Conservation (phyloP, 768 basidiomycete genomes). For the Mycena floridula region DNA sequence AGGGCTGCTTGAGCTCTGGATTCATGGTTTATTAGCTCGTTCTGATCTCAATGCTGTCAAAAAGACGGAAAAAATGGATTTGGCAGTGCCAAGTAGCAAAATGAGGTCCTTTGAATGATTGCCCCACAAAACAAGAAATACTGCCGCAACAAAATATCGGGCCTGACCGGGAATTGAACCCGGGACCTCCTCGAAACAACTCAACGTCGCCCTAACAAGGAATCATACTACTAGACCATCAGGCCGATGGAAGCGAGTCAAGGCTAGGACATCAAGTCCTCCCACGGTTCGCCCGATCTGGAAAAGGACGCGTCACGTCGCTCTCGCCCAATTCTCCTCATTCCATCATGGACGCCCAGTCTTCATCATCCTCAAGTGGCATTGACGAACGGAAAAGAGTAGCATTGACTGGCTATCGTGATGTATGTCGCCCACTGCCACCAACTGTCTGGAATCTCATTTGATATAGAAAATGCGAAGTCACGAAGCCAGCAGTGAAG, state of each 20-base stretch:
- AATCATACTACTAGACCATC: too few species aligned
- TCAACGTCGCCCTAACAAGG: slow-evolving; percentile 43
- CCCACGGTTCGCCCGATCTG: slow-evolving; percentile 3
- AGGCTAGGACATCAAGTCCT: not conserved
- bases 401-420: slow-evolving; percentile 72
- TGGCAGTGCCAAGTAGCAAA: too few species aligned
- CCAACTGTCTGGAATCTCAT: slow-evolving; percentile 6
- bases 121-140: too few species aligned
- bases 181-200: slow-evolving; percentile 70
- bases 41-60: too few species aligned
- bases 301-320: slow-evolving; percentile 23
- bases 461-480: slow-evolving; percentile 80
- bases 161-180: slow-evolving; percentile 86
- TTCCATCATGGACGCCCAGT: slow-evolving; percentile 32
- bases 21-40: too few species aligned
- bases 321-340: not conserved
- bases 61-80: too few species aligned
- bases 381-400: slow-evolving; percentile 71
- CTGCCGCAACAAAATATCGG: too few species aligned
- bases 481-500: slow-evolving; percentile 83
- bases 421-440: slow-evolving; percentile 33
- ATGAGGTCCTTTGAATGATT: too few species aligned
- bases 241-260: slow-evolving; percentile 39
- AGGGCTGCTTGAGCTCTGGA: too few species aligned
- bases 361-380: slow-evolving; percentile 50